Evolutionary conservation across 1,284 basidiomycete species (phyloP), one percentile per base, ranked within the genome.

Genomic region (Ceratobasidium sp.): DNA sequence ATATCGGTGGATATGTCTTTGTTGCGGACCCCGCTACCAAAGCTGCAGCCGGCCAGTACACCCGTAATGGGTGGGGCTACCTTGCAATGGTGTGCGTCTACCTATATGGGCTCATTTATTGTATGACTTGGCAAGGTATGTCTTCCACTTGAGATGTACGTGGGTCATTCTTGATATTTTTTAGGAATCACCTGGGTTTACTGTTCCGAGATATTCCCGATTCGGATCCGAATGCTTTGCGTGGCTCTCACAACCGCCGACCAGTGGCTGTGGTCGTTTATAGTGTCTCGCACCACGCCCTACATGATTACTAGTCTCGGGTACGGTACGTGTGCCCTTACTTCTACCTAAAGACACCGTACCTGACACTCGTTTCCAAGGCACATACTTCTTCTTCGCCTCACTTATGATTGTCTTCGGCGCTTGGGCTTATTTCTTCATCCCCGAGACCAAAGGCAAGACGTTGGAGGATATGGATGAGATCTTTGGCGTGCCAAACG

Each of bases 181-280:
- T 13, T 68, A 73, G 78, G 79, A 22, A 80, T 79, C 59, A 77
- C 79, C 8, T 80, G 79, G 79, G 79, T 79, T 46, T 80, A 78
- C 70, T 80, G 79, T 64, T 81, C 83, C 29, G 84, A 85, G 77
- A 83, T 84, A 80, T 85, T 85, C 82, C 82, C 81, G 79, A 84
- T 83, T 80, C 80, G 84, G 61, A 83, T 83, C 32, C 81, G 84
- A 62, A 81, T 82, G 74, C 84, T 82, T 77, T 84, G 84, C 79
- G 81, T 85, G 59, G 82, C 81, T 76, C 80, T 82, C 25, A 82
- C 84, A 32, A 82, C 83, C 32, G 79, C 81, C 17, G 80, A 82
- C 25, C 83, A 84, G 73, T 84, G 83, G 79, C 79, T 83, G 3
- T 83, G 82, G 82, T 83, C 84, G 81, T 85, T 83, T 80, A 83